Percentiles rank a stretch among this genome's conserved stretches.
These are phyloP conservation scores for Phytophthora tentaculata DNA, from an alignment of 352 stramenopile species.

Conservation along the genomic window DNA sequence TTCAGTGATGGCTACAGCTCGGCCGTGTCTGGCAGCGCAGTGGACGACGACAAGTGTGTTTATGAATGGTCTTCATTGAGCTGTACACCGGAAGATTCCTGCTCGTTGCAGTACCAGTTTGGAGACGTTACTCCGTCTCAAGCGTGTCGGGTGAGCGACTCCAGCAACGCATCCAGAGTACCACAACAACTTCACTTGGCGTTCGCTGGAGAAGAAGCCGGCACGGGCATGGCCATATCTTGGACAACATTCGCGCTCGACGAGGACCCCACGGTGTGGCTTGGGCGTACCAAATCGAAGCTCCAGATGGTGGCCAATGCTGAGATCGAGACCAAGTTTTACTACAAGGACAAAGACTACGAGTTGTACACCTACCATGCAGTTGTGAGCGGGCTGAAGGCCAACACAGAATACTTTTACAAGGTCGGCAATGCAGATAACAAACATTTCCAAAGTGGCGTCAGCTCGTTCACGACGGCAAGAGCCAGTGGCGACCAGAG, in stretches of 20 bases:
- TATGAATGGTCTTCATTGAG: slow-evolving; percentile 41
- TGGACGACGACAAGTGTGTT: slow-evolving; percentile 46
- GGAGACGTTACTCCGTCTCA: slow-evolving; percentile 50
- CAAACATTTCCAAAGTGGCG: slow-evolving; percentile 30
- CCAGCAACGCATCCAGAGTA: slow-evolving; percentile 32
- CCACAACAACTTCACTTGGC: slow-evolving; percentile 51
- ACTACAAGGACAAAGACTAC: slow-evolving; percentile 57
- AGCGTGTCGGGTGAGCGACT: slow-evolving; percentile 40
- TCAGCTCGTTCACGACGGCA: slow-evolving; percentile 43
- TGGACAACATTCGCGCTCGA: slow-evolving; percentile 51
- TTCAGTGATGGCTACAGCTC: neutral
- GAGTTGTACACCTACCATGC: slow-evolving; percentile 42
- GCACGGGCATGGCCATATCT: slow-evolving; percentile 41
- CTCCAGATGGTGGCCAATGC: slow-evolving; percentile 15
- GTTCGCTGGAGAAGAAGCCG: slow-evolving; percentile 42
- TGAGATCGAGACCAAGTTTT: slow-evolving; percentile 37
- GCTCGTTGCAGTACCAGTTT: slow-evolving; percentile 48
- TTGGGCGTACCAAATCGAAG: slow-evolving; percentile 23
- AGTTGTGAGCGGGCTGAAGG: slow-evolving; percentile 23
- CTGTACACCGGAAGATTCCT: slow-evolving; percentile 33
- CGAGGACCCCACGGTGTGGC: slow-evolving; percentile 43
- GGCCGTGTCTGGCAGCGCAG: neutral
- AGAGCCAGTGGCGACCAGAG: slow-evolving; percentile 22
- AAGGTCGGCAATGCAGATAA: slow-evolving; percentile 22
- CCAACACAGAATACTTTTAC: slow-evolving; percentile 39